Evolutionary conservation across 2,329 filamentous ascomycete species (phyloP).

Genomic region (Ambrosiella xylebori): DNA sequence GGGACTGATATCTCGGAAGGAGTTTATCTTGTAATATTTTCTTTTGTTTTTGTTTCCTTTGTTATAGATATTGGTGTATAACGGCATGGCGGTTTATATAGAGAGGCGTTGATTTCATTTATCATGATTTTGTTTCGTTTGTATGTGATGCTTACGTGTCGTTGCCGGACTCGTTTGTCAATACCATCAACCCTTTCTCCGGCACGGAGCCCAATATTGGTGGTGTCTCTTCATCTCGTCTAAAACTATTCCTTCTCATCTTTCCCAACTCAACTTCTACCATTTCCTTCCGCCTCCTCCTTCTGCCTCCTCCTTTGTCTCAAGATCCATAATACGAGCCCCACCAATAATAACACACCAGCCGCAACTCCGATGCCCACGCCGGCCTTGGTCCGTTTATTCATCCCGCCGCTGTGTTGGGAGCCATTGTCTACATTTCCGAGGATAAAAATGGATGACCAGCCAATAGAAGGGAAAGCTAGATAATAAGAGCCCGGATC

Average conservation of each 20-base stretch:
- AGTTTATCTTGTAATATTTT: neutral
- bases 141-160: too few species aligned
- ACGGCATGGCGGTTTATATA: neutral
- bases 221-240: too few species aligned
- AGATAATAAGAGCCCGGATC: conserved; percentile 9
- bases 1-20: too few species aligned
- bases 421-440: conserved; percentile 3
- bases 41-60: conserved; percentile 4
- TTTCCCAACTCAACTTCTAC: neutral
- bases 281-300: neutral
- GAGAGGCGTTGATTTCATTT: neutral
- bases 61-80: neutral
- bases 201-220: too few species aligned
- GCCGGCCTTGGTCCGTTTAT: conserved; percentile 3
- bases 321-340: neutral
- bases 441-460: conserved; percentile 8
- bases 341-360: neutral
- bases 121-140: too few species aligned
- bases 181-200: neutral
- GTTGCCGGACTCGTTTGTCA: neutral
- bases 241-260: neutral
- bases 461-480: neutral
- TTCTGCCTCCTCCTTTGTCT: neutral
- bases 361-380: conserved; percentile 8
- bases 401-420: neutral